Conservation (phyloP, 75 land plant species). For the Chamaecyparis obtusa region DNA sequence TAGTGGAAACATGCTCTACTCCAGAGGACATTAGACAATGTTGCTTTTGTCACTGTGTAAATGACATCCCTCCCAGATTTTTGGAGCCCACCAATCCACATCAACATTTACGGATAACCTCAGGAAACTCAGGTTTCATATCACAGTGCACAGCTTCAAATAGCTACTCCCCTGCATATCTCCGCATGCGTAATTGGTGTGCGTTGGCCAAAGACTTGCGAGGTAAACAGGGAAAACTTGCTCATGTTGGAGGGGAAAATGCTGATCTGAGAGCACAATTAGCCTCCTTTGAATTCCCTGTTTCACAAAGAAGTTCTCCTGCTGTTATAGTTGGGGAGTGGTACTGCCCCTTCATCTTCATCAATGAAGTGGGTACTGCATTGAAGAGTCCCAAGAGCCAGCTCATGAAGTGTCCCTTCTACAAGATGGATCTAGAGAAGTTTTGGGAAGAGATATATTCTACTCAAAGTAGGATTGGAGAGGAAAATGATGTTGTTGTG, state of each 20-base stretch:
- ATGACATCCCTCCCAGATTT: constrained; percentile 24
- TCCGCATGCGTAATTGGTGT: constrained; percentile 19
- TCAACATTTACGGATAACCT: constrained; percentile 35
- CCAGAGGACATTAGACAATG: constrained; percentile 29
- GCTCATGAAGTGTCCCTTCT: constrained; percentile 9
- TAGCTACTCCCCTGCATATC: constrained; percentile 26
- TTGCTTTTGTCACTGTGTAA: constrained; percentile 19
- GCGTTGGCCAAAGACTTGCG: not conserved
- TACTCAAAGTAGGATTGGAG: not conserved
- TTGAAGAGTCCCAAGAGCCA: not conserved
- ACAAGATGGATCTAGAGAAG: constrained; percentile 18
- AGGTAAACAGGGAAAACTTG: not conserved
- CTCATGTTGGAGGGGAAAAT: not conserved
- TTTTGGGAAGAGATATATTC: constrained; percentile 5
- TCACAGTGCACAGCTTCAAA: constrained; percentile 33
- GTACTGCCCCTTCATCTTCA: constrained; percentile 50
- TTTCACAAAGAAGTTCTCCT: not conserved
- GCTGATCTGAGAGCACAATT: not conserved
- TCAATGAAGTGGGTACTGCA: not conserved
- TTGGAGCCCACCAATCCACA: constrained; percentile 21
- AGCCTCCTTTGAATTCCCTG: not conserved
- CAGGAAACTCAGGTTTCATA: constrained; percentile 10
- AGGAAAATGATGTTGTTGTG: not conserved
- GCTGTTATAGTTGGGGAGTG: constrained; percentile 28
- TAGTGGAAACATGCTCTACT: constrained; percentile 28